phyloP scores from a whole-genome alignment of 2,329 filamentous ascomycete genomes.

The Lachnellula subtilissima region DNA sequence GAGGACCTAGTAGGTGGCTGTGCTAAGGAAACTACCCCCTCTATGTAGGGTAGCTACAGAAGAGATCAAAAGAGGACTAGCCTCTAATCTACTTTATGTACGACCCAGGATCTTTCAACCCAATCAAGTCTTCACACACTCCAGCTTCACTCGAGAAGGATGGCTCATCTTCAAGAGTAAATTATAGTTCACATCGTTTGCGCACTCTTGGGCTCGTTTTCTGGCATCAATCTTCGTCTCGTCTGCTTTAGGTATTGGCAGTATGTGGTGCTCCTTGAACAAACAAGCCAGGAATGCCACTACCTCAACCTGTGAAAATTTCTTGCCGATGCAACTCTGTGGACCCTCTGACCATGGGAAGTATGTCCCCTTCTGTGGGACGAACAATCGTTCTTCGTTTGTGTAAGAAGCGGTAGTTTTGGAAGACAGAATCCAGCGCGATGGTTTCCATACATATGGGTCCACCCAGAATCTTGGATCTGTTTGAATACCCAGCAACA shows the following conservation, averaged over 20 bases:
- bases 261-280: constrained; percentile 4
- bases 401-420: neutral
- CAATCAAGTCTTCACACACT: neutral
- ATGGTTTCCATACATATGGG: neutral
- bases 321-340: neutral
- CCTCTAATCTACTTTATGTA: no score
- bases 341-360: constrained; percentile 1
- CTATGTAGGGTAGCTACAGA: no score
- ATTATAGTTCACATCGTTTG: neutral
- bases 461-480: neutral
- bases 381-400: constrained; percentile 23
- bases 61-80: no score
- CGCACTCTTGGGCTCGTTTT: neutral
- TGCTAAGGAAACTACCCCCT: no score
- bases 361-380: neutral
- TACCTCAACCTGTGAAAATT: constrained; percentile 3
- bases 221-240: neutral
- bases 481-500: neutral
- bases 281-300: neutral
- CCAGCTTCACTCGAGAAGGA: neutral
- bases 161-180: neutral
- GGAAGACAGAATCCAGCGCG: neutral
- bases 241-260: neutral
- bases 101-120: no score
- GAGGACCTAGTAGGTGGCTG: no score